A percentile compares a stretch with the other conserved stretches of the same genome.
These are phyloP conservation scores for Obelidium mucronatum DNA, from an alignment of 192 early-diverging fungal genomes.

Conservation along the genomic window DNA sequence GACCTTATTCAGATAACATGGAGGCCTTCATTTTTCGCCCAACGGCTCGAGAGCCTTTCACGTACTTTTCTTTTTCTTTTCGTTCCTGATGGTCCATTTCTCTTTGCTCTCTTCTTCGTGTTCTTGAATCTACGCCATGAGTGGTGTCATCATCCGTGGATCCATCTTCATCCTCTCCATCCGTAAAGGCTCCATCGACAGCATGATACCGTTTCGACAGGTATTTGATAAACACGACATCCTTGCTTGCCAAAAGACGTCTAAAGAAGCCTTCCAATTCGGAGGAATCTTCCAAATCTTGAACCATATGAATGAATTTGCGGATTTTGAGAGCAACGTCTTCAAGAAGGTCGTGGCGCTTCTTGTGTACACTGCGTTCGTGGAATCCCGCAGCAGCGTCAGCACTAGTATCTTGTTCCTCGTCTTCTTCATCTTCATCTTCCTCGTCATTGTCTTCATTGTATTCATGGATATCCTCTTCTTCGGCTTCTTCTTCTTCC, in stretches of 20 bases:
- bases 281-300: constrained; percentile 32
- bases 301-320: constrained; percentile 42
- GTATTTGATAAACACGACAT: constrained; percentile 47
- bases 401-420: background rate
- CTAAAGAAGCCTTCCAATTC: constrained; percentile 34
- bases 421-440: constrained; percentile 31
- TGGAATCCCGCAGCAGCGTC: background rate
- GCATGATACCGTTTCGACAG: constrained; percentile 42
- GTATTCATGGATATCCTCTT: background rate
- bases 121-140: background rate
- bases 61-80: constrained; percentile 50
- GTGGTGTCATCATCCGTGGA: constrained; percentile 30
- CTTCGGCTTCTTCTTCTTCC: constrained; percentile 7
- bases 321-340: constrained; percentile 37
- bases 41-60: constrained; percentile 43
- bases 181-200: background rate
- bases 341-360: constrained; percentile 16
- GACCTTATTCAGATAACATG: background rate
- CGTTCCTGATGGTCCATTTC: constrained; percentile 38
- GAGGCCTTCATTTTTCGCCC: constrained; percentile 50
- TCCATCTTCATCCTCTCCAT: constrained; percentile 34
- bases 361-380: constrained; percentile 11
- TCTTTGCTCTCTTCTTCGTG: constrained; percentile 28
- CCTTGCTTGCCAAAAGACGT: constrained; percentile 35
- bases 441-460: constrained; percentile 8